Base-by-base conservation (phyloP, 805 yeast species). In the Yarrowia yakushimensis region DNA sequence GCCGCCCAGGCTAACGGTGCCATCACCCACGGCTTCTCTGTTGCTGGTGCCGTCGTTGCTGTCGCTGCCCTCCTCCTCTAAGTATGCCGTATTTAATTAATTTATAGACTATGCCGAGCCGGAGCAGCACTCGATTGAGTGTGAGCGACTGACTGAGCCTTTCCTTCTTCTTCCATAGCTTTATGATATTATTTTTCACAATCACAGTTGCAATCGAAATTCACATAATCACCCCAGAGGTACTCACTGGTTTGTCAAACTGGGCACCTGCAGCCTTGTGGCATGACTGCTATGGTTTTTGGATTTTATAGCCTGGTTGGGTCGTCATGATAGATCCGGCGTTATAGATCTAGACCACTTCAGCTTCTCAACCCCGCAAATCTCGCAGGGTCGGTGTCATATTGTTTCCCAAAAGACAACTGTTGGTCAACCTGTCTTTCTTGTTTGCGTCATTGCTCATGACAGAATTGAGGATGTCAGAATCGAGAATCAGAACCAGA, bases 1-100 rank as follows among this genome's bases (percentile, higher is more conserved):
- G 30, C 61, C 15, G 61, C 46, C n/a, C 61, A 55, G 48, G 61
- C 61, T 31, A 55, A 55, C 48, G 61, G 61, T 30, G 61, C 61
- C 22, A 28, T 31, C 37, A 31, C 31, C 30, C 18, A 28, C 48
- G 61, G 61, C 22, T 39, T 55, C 42, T 55, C 61, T 30, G 8
- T 55, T 13, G 59, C 43, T 15, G 61, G 61, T 28, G 61, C 30
- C 22, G 61, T 31, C 15, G 39, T 41, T 39, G 61, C 48, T 28
- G 48, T 31, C 48, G 61, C 42, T 28, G 61, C 61, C 37, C 8
- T 55, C 30, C 61, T 55, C 39, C 37, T 55, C 48, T 55, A 55
- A 55, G 61, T 48, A 31, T 31, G 39, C 15, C 15, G 55, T 48
- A 48, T 48, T 48, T 48, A 48, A 48, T 48, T 48, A 48, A 48